Evolutionary conservation across 495 filamentous ascomycete species (phyloP).

Genomic region (Aspergillus indologenus): DNA sequence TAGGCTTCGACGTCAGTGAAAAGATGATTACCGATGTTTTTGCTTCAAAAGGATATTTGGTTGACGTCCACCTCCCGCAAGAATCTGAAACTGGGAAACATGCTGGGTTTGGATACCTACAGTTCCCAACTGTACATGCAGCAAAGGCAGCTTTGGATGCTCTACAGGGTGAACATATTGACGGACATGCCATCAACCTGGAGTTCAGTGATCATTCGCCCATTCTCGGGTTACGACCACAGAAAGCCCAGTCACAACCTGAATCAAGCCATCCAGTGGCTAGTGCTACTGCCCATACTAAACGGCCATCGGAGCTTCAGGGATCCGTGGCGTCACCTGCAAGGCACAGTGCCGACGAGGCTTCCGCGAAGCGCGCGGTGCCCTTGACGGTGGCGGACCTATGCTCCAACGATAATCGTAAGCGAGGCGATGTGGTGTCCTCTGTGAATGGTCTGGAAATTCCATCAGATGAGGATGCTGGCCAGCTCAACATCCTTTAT

Average conservation of each 20-base stretch:
- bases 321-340: background rate
- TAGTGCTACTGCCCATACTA: background rate
- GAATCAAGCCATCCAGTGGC: background rate
- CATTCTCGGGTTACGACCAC: slow-evolving; percentile 18
- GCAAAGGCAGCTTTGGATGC: slow-evolving; percentile 71
- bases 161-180: slow-evolving; percentile 72
- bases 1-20: slow-evolving; percentile 78
- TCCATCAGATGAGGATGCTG: slow-evolving; percentile 14
- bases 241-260: slow-evolving; percentile 2
- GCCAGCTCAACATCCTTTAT: slow-evolving; percentile 27
- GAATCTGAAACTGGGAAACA: slow-evolving; percentile 74
- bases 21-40: slow-evolving; percentile 72
- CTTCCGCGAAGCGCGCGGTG: background rate
- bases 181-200: slow-evolving; percentile 79
- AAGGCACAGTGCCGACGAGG: background rate
- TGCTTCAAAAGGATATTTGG: slow-evolving; percentile 64
- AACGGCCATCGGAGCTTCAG: slow-evolving; percentile 6
- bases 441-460: slow-evolving; percentile 1
- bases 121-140: slow-evolving; percentile 71
- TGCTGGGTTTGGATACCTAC: slow-evolving; percentile 92
- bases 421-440: background rate
- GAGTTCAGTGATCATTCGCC: slow-evolving; percentile 64
- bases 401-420: slow-evolving; percentile 4
- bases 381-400: slow-evolving; percentile 4
- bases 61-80: slow-evolving; percentile 78